Evolutionary conservation across 371 early-diverging fungal genomes (phyloP).

Genomic region (Umbelopsis sp.): DNA sequence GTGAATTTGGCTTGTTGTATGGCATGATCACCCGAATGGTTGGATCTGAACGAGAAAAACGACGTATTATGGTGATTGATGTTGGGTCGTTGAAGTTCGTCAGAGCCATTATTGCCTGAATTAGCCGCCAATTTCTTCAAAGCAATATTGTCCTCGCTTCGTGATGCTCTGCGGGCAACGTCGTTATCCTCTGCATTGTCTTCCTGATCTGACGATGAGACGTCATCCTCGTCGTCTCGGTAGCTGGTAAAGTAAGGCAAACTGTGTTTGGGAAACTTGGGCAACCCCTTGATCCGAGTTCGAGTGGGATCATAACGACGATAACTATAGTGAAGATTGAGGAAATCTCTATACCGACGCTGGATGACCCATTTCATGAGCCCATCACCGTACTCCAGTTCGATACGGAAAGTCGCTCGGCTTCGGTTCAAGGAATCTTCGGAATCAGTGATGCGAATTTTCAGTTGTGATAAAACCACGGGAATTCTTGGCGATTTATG

Average conservation of each 20-base stretch:
- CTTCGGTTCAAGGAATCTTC: constrained; percentile 7
- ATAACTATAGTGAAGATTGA: constrained; percentile 57
- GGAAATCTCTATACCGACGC: constrained; percentile 60
- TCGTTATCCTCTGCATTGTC: constrained; percentile 21
- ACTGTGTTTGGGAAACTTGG: constrained; percentile 52
- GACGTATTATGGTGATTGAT: constrained; percentile 17
- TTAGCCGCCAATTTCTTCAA: not conserved
- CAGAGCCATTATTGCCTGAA: constrained; percentile 1
- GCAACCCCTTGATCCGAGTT: constrained; percentile 36
- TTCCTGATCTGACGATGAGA: constrained; percentile 31
- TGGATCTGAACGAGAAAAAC: constrained; percentile 7
- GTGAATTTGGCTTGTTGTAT: not conserved
- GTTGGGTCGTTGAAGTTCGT: constrained; percentile 17
- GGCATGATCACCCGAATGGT: not conserved
- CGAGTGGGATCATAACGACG: constrained; percentile 36
- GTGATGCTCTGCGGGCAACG: constrained; percentile 22
- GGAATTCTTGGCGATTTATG: constrained; percentile 31
- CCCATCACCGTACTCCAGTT: constrained; percentile 48
- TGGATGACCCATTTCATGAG: constrained; percentile 52
- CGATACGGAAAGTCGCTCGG: constrained; percentile 29
- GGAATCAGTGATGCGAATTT: constrained; percentile 25
- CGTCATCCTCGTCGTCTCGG: not conserved
- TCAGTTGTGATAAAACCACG: constrained; percentile 30
- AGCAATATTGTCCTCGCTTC: not conserved
- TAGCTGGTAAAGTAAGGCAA: constrained; percentile 13